Percentiles rank a stretch among this genome's conserved stretches.
These are phyloP conservation scores for Clohesyomyces aquaticus DNA, from an alignment of 495 filamentous ascomycete genomes.

Conservation along the genomic window DNA sequence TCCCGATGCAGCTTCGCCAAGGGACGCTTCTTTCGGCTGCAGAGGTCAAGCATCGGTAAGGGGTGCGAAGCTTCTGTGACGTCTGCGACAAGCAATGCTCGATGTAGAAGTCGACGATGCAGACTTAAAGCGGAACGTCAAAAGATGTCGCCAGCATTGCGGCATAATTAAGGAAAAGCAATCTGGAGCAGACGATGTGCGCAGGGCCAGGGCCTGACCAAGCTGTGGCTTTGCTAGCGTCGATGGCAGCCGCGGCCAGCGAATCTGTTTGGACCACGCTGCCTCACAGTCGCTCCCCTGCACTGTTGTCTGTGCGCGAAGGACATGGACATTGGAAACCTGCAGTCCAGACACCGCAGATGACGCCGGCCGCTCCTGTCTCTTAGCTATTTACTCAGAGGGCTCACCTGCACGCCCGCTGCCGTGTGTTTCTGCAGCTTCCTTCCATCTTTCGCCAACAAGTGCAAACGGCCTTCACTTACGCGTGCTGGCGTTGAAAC, in stretches of 20 bases:
- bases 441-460: background rate
- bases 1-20: background rate
- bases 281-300: background rate
- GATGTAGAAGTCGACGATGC: no score
- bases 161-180: background rate
- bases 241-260: no score
- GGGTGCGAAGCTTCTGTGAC: no score
- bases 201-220: no score
- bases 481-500: constrained; percentile 10
- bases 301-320: background rate
- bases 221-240: background rate
- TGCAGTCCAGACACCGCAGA: background rate
- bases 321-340: background rate
- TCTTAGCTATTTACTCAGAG: no score
- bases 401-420: background rate
- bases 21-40: background rate
- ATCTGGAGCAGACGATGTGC: background rate
- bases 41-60: background rate
- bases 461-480: background rate
- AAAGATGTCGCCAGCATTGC: background rate
- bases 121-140: no score
- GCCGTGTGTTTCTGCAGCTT: background rate
- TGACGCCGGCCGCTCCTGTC: background rate
- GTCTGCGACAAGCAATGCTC: no score
- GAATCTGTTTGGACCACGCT: background rate